Evolutionary conservation across 192 early-diverging fungal genomes (phyloP).

Genomic region (Globomyces pollinis-pini): DNA sequence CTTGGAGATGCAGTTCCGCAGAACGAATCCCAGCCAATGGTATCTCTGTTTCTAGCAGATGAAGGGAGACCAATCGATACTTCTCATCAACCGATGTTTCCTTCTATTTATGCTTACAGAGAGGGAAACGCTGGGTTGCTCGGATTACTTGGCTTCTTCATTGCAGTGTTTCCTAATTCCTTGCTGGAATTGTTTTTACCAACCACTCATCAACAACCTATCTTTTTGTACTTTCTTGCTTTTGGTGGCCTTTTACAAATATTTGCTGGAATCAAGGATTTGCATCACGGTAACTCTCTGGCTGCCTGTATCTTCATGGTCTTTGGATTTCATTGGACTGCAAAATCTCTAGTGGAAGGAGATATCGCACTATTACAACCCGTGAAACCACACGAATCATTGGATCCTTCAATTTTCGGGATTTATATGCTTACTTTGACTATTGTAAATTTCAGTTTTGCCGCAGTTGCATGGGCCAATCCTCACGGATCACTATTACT

Average conservation of each 20-base stretch:
- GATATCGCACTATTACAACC: background rate
- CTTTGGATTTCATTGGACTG: slow-evolving; percentile 6
- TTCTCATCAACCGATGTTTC: background rate
- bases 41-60: too few relatives aligned
- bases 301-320: slow-evolving; percentile 1
- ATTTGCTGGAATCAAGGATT: slow-evolving; percentile 4
- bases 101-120: slow-evolving; percentile 1
- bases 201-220: background rate
- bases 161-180: background rate
- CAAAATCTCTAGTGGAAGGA: background rate
- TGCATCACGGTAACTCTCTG: background rate
- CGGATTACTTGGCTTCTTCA: slow-evolving; percentile 2
- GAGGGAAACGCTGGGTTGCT: slow-evolving; percentile 6
- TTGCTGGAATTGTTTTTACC: background rate
- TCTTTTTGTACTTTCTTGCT: background rate
- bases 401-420: background rate
- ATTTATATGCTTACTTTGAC: background rate
- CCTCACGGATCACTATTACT: background rate
- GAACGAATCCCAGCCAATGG: too few relatives aligned
- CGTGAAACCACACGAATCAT: too few relatives aligned
- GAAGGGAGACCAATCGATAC: background rate
- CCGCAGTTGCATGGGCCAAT: background rate
- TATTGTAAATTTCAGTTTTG: background rate
- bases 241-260: slow-evolving; percentile 6
- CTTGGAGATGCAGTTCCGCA: too few relatives aligned